These are phyloP conservation scores for Coffea humblotiana DNA, from an alignment of 305 asterid genomes.

Conservation along the genomic window DNA sequence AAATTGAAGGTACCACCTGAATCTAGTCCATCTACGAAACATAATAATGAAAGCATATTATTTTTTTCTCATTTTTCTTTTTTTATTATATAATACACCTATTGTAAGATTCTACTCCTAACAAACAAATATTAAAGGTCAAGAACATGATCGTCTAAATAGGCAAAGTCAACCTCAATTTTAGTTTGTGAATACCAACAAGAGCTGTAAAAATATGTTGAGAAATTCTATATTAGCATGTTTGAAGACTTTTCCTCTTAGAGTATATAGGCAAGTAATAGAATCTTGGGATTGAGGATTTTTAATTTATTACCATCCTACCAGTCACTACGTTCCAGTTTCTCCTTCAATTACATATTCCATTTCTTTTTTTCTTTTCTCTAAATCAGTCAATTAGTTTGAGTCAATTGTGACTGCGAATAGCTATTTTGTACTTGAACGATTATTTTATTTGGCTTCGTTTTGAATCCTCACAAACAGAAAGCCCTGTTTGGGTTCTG, in stretches of 20 bases:
- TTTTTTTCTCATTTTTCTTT: no score
- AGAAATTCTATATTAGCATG: background rate
- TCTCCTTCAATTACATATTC: no score
- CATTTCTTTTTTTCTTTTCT: background rate
- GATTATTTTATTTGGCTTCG: background rate
- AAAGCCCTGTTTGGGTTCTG: conserved; percentile 1
- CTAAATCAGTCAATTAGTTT: background rate
- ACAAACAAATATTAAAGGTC: background rate
- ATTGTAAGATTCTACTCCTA: background rate
- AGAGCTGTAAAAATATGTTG: background rate
- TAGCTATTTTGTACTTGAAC: background rate
- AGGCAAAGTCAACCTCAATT: background rate
- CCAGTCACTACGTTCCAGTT: no score
- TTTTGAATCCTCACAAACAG: background rate
- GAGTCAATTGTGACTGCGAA: background rate
- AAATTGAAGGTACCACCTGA: background rate
- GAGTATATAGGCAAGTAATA: background rate
- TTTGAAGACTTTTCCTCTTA: background rate
- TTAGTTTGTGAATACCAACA: background rate
- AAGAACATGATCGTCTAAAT: background rate
- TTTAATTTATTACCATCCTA: background rate
- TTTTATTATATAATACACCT: background rate
- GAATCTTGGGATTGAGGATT: background rate
- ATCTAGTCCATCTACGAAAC: background rate
- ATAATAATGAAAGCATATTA: background rate